phyloP scores from a whole-genome alignment of 768 basidiomycete species.

The Goffeauzyma gilvescens region DNA sequence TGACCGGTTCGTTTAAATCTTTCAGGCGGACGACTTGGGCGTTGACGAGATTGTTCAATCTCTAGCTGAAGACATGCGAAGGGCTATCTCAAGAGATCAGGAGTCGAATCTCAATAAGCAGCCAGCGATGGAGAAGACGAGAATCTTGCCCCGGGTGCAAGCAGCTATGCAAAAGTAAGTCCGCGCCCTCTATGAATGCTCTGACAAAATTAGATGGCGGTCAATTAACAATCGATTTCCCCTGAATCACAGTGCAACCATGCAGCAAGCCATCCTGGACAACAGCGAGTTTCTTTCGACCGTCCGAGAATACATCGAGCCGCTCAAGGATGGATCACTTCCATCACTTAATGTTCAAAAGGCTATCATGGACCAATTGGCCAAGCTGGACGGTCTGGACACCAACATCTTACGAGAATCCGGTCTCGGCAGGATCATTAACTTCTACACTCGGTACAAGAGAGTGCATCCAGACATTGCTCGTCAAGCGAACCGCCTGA shows the following conservation, averaged over 20 bases:
- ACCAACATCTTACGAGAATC: conserved; percentile 58
- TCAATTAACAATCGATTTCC: neutral
- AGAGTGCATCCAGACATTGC: conserved; percentile 63
- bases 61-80: conserved; percentile 75
- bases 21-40: too few relatives aligned
- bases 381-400: conserved; percentile 30
- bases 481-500: conserved; percentile 65
- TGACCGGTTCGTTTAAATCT: too few relatives aligned
- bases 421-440: conserved; percentile 64
- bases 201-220: too few relatives aligned
- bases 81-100: conserved; percentile 66
- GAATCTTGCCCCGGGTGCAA: conserved; percentile 72
- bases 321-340: conserved; percentile 73
- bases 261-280: conserved; percentile 82
- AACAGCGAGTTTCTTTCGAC: conserved; percentile 72
- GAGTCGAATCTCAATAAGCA: conserved; percentile 54
- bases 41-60: too few relatives aligned
- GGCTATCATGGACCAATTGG: conserved; percentile 64
- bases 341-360: conserved; percentile 91
- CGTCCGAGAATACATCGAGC: conserved; percentile 79
- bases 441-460: conserved; percentile 93
- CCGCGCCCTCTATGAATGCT: neutral
- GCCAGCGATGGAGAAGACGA: conserved; percentile 69
- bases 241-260: conserved; percentile 43
- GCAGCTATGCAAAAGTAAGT: conserved; percentile 71